Evolutionary conservation across 352 stramenopile genomes (phyloP).

Genomic region (Phytophthora sp.): DNA sequence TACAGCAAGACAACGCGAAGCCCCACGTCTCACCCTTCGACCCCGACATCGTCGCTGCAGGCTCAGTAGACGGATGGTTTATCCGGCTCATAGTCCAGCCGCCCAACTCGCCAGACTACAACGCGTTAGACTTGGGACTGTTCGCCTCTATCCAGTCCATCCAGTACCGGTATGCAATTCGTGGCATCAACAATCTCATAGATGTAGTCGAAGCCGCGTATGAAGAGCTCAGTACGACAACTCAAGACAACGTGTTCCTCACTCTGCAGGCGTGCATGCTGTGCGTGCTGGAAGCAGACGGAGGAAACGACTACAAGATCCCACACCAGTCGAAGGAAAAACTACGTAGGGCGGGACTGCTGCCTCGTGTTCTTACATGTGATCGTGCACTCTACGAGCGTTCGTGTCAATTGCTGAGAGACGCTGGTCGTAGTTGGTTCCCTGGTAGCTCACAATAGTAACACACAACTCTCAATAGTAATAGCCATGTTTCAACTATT

Average conservation of each 20-base stretch:
- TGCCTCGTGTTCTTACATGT: too few species aligned
- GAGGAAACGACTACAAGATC: slow-evolving; percentile 4
- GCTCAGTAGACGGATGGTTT: slow-evolving; percentile 4
- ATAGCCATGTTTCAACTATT: too few species aligned
- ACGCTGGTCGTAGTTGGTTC: too few species aligned
- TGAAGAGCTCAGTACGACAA: neutral
- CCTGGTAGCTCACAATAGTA: too few species aligned
- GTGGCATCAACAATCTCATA: neutral
- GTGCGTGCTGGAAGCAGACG: neutral
- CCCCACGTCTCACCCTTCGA: slow-evolving; percentile 17
- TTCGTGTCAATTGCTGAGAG: too few species aligned
- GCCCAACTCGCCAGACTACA: slow-evolving; percentile 22
- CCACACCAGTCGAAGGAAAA: neutral
- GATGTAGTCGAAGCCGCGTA: neutral
- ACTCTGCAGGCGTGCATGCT: slow-evolving; percentile 1
- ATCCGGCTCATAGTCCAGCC: slow-evolving; percentile 26
- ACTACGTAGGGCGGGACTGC: neutral
- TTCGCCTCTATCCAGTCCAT: slow-evolving; percentile 27
- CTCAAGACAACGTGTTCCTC: neutral
- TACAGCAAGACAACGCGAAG: slow-evolving; percentile 41
- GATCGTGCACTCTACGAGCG: too few species aligned
- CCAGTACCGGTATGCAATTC: slow-evolving; percentile 7
- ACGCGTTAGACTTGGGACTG: too few species aligned
- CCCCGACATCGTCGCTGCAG: slow-evolving; percentile 19
- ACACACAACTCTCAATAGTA: too few species aligned